These are phyloP conservation scores for Trametes hirsuta DNA, from an alignment of 1,284 basidiomycete species.

Conservation along the genomic window DNA sequence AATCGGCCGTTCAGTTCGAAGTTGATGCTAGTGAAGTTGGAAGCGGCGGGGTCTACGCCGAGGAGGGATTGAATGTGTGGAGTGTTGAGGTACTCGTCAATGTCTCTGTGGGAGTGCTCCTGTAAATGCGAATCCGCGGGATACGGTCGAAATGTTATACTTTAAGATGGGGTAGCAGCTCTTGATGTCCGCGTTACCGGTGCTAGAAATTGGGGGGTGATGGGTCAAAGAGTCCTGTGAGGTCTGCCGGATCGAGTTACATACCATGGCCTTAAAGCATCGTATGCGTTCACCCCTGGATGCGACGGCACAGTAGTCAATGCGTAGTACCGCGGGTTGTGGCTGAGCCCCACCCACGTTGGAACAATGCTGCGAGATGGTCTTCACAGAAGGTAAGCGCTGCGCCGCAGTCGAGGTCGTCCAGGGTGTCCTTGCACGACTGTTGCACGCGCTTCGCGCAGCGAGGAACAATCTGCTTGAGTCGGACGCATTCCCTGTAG, in stretches of 20 bases:
- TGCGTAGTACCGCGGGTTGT: background rate
- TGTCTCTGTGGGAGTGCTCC: slow-evolving; percentile 41
- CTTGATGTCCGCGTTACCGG: background rate
- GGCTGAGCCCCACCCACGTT: background rate
- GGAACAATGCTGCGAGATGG: slow-evolving; percentile 14
- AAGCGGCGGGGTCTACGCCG: slow-evolving; percentile 57
- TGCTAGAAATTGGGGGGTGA: background rate
- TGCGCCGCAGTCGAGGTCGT: slow-evolving; percentile 43
- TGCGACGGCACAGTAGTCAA: background rate
- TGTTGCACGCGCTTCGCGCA: slow-evolving; percentile 36
- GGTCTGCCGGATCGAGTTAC: background rate
- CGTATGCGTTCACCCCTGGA: slow-evolving; percentile 15
- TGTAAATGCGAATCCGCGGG: background rate
- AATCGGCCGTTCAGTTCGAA: slow-evolving; percentile 2
- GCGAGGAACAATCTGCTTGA: slow-evolving; percentile 43
- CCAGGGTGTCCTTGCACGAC: slow-evolving; percentile 36
- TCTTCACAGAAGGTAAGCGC: slow-evolving; percentile 43
- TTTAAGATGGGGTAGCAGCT: slow-evolving; percentile 33
- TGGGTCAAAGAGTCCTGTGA: background rate
- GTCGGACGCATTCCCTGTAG: slow-evolving; percentile 35
- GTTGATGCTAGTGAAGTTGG: slow-evolving; percentile 56
- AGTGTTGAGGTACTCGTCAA: slow-evolving; percentile 57
- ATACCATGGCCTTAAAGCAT: slow-evolving; percentile 15
- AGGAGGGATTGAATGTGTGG: slow-evolving; percentile 54
- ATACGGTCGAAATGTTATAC: slow-evolving; percentile 4